These are phyloP conservation scores for Cylindrotheca fusiformis DNA, from an alignment of 108 stramenopile genomes.

Conservation along the genomic window DNA sequence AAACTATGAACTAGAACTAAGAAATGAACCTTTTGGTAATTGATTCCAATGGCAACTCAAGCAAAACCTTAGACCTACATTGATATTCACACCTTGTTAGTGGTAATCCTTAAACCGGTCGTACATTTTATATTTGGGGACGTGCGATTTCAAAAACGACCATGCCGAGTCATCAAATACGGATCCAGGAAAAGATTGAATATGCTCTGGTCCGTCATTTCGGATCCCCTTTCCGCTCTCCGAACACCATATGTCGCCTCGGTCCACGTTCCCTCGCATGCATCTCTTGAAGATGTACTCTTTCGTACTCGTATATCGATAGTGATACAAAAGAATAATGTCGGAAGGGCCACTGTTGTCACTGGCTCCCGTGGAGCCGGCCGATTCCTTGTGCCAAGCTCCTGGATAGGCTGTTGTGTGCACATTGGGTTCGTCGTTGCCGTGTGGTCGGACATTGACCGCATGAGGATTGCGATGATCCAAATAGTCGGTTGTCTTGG, in stretches of 20 bases:
- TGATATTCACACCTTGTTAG: no score
- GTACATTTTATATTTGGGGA: not conserved
- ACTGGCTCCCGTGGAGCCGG: not conserved
- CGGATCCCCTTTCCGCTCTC: not conserved
- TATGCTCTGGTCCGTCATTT: not conserved
- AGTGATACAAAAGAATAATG: not conserved
- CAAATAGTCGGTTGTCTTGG: slow-evolving; percentile 11
- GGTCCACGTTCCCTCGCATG: not conserved
- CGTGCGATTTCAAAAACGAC: not conserved
- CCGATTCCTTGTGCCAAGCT: not conserved
- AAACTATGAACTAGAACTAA: no score
- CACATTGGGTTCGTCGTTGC: not conserved
- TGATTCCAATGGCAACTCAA: no score
- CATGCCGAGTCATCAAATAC: not conserved
- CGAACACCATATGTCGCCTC: not conserved
- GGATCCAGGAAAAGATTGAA: not conserved
- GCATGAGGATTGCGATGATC: slow-evolving; percentile 10
- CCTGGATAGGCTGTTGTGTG: slow-evolving; percentile 11
- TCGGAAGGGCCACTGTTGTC: not conserved
- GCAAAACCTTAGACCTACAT: no score
- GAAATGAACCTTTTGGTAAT: no score
- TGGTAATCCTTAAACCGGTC: not conserved
- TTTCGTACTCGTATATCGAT: not conserved
- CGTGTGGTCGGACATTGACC: not conserved
- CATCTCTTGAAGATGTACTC: not conserved